A percentile compares a stretch with the other conserved stretches of the same genome.
phyloP scores from a whole-genome alignment of 2,329 filamentous ascomycete species.

The Elsinoe fawcettii region DNA sequence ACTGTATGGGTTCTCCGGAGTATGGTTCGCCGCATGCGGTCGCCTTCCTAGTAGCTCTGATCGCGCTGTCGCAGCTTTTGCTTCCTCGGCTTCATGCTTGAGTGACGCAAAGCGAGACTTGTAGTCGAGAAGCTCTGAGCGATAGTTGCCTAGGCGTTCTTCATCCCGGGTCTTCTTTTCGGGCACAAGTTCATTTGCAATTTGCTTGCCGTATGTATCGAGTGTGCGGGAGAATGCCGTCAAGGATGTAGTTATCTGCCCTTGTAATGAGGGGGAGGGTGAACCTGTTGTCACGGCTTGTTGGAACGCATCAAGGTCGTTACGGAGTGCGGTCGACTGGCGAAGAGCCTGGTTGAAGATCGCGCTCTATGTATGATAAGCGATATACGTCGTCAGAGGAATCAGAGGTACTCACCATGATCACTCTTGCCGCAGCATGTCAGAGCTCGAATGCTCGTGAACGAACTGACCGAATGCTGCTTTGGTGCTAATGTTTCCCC shows the following conservation, averaged over 20 bases:
- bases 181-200: constrained; percentile 79
- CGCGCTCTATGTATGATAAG: constrained; percentile 50
- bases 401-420: not conserved
- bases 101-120: constrained; percentile 68
- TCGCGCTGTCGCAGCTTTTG: constrained; percentile 42
- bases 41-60: constrained; percentile 78
- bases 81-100: constrained; percentile 68
- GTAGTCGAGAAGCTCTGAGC: constrained; percentile 72
- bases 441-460: not conserved
- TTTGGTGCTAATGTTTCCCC: not conserved
- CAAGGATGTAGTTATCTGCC: constrained; percentile 70
- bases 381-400: no score
- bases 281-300: constrained; percentile 45
- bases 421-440: not conserved
- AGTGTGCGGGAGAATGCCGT: constrained; percentile 80
- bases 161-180: constrained; percentile 87
- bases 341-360: constrained; percentile 80
- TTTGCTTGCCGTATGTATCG: constrained; percentile 81
- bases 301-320: constrained; percentile 61
- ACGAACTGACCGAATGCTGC: no score
- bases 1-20: constrained; percentile 89
- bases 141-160: constrained; percentile 79
- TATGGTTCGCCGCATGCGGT: constrained; percentile 61
- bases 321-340: constrained; percentile 71
- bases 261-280: constrained; percentile 56